Base-by-base conservation (phyloP, 768 basidiomycete genomes). In the Imleria badia region DNA sequence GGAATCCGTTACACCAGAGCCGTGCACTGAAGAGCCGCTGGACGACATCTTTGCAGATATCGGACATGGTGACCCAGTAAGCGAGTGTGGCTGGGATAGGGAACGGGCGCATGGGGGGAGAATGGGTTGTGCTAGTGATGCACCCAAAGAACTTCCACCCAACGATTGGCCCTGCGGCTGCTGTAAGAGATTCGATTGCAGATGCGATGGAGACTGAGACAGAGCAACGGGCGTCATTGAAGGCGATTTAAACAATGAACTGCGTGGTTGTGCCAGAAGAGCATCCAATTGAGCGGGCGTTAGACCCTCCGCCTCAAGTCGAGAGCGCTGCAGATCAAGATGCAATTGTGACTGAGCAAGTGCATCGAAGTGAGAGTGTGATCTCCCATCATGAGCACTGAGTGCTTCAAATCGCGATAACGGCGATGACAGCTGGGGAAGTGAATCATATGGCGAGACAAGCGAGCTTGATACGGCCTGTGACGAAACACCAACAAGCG, bases 211-310 rank as follows among this genome's bases (percentile, higher is more conserved):
- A 31, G 65, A 61, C 29, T 66, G 65, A 23, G 62, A 55, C 33
- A 58, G 40, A 19, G 48, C 45, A 19, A 41, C 17, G 3, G 66
- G 48, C 19, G 54, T 51, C 34, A 67, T 35, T 31, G 68, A 62
- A 41, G 65, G 52, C 1, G 68, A 71, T 39, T 54, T 66, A 20
- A 70, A 62, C 8, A 64, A 65, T 36, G 68, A 54, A 17, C 63
- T 60, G 12, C 48, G 60, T 13, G 60, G 53, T 42, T 62, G 71
- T 19, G 54, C 52, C 19, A 69, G 59, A 3, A 68, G 55, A 35
- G 68, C 60, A 35, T 72, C 69, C 29, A 72, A 45, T 23, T 71
- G 69, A 22, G 54, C 45, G 38, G 71, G 38, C 5, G 71, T 46
- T 17, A 66, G 41, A 20, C 65, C 55, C 17, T 72, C 70, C 1